These are phyloP conservation scores for Sanghuangporus sanghuang DNA, from an alignment of 1,284 basidiomycete genomes.

Conservation along the genomic window DNA sequence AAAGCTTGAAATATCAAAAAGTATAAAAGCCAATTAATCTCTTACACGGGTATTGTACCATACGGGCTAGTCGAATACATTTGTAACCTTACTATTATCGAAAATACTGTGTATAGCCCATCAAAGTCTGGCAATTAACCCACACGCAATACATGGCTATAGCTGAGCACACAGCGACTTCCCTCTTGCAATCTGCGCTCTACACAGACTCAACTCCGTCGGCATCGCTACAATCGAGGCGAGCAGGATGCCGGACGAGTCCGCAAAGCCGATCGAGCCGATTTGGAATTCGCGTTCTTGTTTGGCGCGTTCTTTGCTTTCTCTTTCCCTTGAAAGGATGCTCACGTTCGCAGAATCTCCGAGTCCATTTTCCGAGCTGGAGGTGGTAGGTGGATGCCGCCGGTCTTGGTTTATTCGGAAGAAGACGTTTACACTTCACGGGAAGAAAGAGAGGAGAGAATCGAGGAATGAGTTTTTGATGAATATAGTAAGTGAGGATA, in stretches of 20 bases:
- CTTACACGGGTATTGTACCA: too few species aligned
- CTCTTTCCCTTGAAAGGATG: background rate
- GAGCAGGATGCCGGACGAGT: constrained; percentile 72
- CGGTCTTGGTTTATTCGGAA: constrained; percentile 78
- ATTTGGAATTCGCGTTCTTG: constrained; percentile 88
- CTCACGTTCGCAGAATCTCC: background rate
- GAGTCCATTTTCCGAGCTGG: background rate
- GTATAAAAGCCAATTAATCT: too few species aligned
- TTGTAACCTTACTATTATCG: too few species aligned
- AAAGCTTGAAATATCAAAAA: too few species aligned
- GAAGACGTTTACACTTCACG: constrained; percentile 76
- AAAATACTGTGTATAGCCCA: background rate
- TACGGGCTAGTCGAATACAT: too few species aligned
- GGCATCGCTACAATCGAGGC: constrained; percentile 81
- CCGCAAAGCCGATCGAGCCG: constrained; percentile 78
- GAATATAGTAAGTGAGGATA: background rate
- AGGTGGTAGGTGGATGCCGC: constrained; percentile 31
- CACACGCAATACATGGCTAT: constrained; percentile 28
- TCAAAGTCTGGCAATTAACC: background rate
- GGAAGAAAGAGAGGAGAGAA: background rate
- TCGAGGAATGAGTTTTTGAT: background rate
- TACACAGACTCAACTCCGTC: constrained; percentile 77
- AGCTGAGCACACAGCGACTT: constrained; percentile 69
- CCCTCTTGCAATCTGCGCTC: constrained; percentile 65
- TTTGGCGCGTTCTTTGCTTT: constrained; percentile 42